Base-by-base conservation (phyloP, 2,329 filamentous ascomycete genomes). In the Aspergillus sp. region DNA sequence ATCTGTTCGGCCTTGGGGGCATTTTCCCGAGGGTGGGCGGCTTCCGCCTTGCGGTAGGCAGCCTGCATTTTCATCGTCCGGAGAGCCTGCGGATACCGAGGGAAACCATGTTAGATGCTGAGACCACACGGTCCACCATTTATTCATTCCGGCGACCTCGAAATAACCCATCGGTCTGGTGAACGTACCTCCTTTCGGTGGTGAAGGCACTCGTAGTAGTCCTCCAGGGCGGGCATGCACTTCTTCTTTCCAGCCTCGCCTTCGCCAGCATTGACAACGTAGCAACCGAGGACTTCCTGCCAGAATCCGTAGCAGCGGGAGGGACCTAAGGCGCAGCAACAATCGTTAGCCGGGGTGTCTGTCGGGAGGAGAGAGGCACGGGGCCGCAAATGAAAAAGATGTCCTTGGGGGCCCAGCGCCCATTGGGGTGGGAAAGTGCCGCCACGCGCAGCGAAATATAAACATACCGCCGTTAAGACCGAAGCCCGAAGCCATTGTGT, bases 131-230 rank as follows among this genome's bases (percentile, higher is more conserved):
- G 3, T 22, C 4, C 6, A 38, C 6, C 13, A n/a, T 38, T 38
- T 2, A 38, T 17, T 11, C 35, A 16, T 38, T n/a, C 35, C 16
- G 26, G 26, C 26, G 26, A 38, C 16, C 6, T 17, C 13, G 13
- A n/a, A 17, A 9, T 6, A 14, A 8, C 13, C n/a, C 16, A n/a
- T 17, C 5, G 11, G 11, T 6, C 40, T 13, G 11, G 24, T 44
- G 50, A 30, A 49, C 83, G 53, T 68, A 97, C 94, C 90, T 99
- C 94, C 80, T 99, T 99, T 81, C 88, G 91, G 81, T 99, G 94
- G 74, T 99, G 94, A 70, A 99, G 78, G 76, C 95, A 99, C 79
- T 99, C 94, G 73, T 96, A 95, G 80, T 99, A 99, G 73, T 99
- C 94, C 73, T 99, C 94, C 61, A 97, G 80, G 4, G 85, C 83